Evolutionary conservation across 2,329 filamentous ascomycete species (phyloP).

Genomic region (Ascochyta fabae): DNA sequence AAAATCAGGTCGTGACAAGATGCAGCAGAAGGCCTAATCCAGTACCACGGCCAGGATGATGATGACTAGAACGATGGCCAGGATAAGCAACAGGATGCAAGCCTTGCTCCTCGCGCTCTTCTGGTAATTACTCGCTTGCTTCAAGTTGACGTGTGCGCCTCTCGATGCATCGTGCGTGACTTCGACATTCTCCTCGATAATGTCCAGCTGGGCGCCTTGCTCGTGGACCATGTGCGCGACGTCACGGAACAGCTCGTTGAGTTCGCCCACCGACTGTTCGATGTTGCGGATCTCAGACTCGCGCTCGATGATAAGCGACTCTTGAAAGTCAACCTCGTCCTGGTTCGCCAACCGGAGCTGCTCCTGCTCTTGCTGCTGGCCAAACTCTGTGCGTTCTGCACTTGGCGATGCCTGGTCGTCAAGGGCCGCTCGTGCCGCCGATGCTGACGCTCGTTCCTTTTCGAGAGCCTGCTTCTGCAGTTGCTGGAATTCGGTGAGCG

Average conservation of each 20-base stretch:
- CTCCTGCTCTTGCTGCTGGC: slow-evolving; percentile 68
- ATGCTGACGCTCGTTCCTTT: slow-evolving; percentile 86
- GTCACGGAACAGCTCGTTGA: slow-evolving; percentile 96
- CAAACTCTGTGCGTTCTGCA: slow-evolving; percentile 51
- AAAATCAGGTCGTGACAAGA: slow-evolving; percentile 11
- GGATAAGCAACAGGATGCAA: slow-evolving; percentile 86
- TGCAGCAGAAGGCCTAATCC: slow-evolving; percentile 57
- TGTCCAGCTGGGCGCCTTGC: slow-evolving; percentile 87
- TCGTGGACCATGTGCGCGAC: slow-evolving; percentile 97
- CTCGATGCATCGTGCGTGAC: slow-evolving; percentile 80
- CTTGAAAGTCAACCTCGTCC: slow-evolving; percentile 96
- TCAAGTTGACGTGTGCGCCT: slow-evolving; percentile 84
- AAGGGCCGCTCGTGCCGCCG: slow-evolving; percentile 80
- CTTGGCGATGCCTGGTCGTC: slow-evolving; percentile 61
- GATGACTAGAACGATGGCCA: slow-evolving; percentile 87
- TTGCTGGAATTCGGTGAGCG: slow-evolving; percentile 87
- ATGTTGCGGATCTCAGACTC: slow-evolving; percentile 98
- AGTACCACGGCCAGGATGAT: slow-evolving; percentile 86
- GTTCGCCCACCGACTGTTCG: slow-evolving; percentile 91
- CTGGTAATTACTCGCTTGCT: slow-evolving; percentile 88
- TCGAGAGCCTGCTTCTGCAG: slow-evolving; percentile 91
- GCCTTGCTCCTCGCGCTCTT: slow-evolving; percentile 94
- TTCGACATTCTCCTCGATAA: slow-evolving; percentile 87
- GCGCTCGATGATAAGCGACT: slow-evolving; percentile 91
- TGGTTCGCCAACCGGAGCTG: slow-evolving; percentile 84